Percentiles rank a stretch among this genome's conserved stretches.
Evolutionary conservation across 1,284 basidiomycete species (phyloP).

Genomic region (Gomphus sp.): DNA sequence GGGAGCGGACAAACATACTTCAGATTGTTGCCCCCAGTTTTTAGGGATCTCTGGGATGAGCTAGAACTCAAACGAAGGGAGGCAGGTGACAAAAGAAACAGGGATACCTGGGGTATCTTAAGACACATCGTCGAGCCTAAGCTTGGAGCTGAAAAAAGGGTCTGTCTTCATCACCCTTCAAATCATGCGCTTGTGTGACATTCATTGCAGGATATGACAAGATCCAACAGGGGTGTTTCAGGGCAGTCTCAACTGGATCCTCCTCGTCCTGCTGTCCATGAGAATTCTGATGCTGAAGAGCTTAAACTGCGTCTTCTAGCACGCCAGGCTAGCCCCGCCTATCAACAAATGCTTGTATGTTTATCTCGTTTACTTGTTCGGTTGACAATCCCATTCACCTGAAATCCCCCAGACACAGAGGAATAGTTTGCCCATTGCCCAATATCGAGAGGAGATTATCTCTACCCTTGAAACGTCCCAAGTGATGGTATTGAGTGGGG

Average conservation of each 20-base stretch:
- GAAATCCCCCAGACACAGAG: slow-evolving; percentile 46
- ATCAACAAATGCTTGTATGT: slow-evolving; percentile 84
- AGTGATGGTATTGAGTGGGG: slow-evolving; percentile 89
- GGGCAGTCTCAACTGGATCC: neutral
- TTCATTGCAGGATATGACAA: slow-evolving; percentile 20
- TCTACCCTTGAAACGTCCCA: slow-evolving; percentile 70
- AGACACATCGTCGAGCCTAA: slow-evolving; percentile 53
- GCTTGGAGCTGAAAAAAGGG: slow-evolving; percentile 34
- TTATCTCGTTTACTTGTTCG: neutral
- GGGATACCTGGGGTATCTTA: slow-evolving; percentile 64
- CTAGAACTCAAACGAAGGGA: slow-evolving; percentile 60
- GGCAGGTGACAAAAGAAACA: slow-evolving; percentile 57
- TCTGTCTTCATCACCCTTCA: slow-evolving; percentile 16
- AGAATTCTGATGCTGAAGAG: neutral
- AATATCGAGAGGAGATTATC: slow-evolving; percentile 73
- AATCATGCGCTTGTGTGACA: neutral
- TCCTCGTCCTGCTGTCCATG: neutral
- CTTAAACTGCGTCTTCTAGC: slow-evolving; percentile 40
- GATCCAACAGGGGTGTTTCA: slow-evolving; percentile 8
- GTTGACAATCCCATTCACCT: neutral
- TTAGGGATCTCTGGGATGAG: slow-evolving; percentile 91
- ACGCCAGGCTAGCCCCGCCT: slow-evolving; percentile 53
- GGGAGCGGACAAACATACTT: slow-evolving; percentile 49
- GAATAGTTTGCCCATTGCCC: slow-evolving; percentile 79
- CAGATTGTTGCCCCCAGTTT: slow-evolving; percentile 70